These are phyloP conservation scores for Xylariales sp. DNA, from an alignment of 2,329 filamentous ascomycete genomes.

Conservation along the genomic window DNA sequence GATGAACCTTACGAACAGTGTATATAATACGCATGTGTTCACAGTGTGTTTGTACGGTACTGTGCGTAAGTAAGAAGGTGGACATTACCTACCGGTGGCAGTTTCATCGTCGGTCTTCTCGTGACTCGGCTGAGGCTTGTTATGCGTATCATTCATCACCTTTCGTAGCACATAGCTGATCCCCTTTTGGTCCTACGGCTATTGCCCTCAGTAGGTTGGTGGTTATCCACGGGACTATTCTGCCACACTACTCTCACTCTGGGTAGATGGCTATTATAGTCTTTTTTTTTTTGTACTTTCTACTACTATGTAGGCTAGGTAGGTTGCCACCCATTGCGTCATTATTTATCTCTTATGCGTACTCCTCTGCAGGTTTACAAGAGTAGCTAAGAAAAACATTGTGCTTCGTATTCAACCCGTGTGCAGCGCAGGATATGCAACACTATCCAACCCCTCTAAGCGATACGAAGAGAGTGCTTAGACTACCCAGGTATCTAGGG, in stretches of 20 bases:
- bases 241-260: background rate
- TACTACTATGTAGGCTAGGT: background rate
- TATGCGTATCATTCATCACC: background rate
- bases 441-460: conserved; percentile 27
- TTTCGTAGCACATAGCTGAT: background rate
- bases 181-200: conserved; percentile 2
- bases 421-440: conserved; percentile 25
- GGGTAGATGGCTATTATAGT: background rate
- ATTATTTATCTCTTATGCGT: conserved; percentile 18
- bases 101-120: conserved; percentile 1
- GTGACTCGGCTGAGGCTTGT: background rate
- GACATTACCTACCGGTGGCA: conserved; percentile 2
- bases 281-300: too few relatives aligned
- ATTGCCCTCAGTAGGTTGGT: background rate
- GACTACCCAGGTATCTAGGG: background rate
- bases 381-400: background rate
- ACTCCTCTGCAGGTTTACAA: conserved; percentile 7
- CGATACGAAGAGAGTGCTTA: conserved; percentile 12
- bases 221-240: background rate
- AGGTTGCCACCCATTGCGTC: conserved; percentile 23
- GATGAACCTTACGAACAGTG: conserved; percentile 9
- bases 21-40: background rate
- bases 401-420: conserved; percentile 30
- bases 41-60: conserved; percentile 9
- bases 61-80: background rate